Conservation (phyloP, 2,329 filamentous ascomycete genomes). For the Penicillium sp. region DNA sequence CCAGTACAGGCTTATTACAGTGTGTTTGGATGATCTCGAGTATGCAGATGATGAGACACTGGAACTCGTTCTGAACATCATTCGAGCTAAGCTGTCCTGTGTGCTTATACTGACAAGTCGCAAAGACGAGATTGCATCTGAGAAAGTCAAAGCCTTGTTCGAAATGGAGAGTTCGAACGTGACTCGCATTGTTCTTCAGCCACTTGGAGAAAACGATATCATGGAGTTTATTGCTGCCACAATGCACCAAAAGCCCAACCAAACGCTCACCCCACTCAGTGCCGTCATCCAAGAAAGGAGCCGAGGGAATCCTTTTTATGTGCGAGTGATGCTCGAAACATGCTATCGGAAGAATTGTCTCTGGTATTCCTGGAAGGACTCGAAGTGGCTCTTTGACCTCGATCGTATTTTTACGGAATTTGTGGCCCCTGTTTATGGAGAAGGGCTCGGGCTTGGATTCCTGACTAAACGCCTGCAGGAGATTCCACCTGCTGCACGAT, state of each 20-base stretch:
- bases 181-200: constrained; percentile 72
- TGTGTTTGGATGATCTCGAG: constrained; percentile 87
- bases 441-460: constrained; percentile 81
- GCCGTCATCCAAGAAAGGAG: constrained; percentile 89
- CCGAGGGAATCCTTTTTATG: constrained; percentile 85
- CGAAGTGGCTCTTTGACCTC: constrained; percentile 81
- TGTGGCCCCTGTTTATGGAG: constrained; percentile 74
- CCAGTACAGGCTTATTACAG: constrained; percentile 82
- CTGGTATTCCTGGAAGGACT: constrained; percentile 85
- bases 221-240: constrained; percentile 81
- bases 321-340: constrained; percentile 85
- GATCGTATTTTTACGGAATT: constrained; percentile 88
- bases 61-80: constrained; percentile 80
- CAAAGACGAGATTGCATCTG: constrained; percentile 66
- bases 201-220: constrained; percentile 79
- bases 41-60: constrained; percentile 87
- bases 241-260: constrained; percentile 69
- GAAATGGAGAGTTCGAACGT: constrained; percentile 58
- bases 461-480: constrained; percentile 78
- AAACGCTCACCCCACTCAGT: constrained; percentile 76
- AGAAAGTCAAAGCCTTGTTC: constrained; percentile 44
- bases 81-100: constrained; percentile 77
- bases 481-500: constrained; percentile 72
- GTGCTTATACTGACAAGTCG: constrained; percentile 78
- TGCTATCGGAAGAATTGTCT: constrained; percentile 87